Base-by-base conservation (phyloP, 2,329 filamentous ascomycete species). In the Nectriaceae sp. region DNA sequence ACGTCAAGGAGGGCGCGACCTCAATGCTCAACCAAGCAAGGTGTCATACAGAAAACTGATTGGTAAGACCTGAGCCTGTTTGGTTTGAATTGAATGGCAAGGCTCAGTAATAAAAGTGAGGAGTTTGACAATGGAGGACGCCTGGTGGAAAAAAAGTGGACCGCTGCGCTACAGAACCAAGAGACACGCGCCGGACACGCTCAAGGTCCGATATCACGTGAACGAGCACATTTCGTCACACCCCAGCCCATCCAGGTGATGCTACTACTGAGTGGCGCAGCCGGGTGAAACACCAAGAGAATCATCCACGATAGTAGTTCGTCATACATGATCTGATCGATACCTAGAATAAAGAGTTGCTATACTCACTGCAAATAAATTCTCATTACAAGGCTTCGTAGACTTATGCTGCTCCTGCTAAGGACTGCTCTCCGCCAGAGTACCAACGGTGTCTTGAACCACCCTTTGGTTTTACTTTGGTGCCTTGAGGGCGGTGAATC, bases 131-230 rank as follows among this genome's bases (percentile, higher is more conserved):
- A 47, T 50, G 44, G 55, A 49, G 42, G 37, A 50, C 35, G 48
- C 40, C 42, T 42, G 48, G 52, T 40, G 46, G 40, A 50, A 61
- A 56, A 60, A 50, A 45, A 62, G 59, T 62, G 60, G 60, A n/a
- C 2, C 55, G 8, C 16, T 5, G 33, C 8, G 16, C 24, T 29
- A 35, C 35, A 55, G 44, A 46, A 44, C 38, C 42, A 42, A 42
- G 39, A 31, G 51, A 52, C 42, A 46, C 50, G 50, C 40, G 43
- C 40, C 41, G 37, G 39, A 53, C 40, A 54, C 53, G 53, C 49
- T 21, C 11, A 33, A 45, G 38, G n/a, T 19, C 29, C 11, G 39
- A 18, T 21, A 8, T 49, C 52, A 54, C 52, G 52, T 54, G 52
- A 46, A 8, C 18, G 8, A 21, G 11, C 13, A 5, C 33, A 5